Evolutionary conservation across 306 rosid genomes (phyloP), one percentile per base, ranked within the genome.

Genomic region (Prunus salicina): DNA sequence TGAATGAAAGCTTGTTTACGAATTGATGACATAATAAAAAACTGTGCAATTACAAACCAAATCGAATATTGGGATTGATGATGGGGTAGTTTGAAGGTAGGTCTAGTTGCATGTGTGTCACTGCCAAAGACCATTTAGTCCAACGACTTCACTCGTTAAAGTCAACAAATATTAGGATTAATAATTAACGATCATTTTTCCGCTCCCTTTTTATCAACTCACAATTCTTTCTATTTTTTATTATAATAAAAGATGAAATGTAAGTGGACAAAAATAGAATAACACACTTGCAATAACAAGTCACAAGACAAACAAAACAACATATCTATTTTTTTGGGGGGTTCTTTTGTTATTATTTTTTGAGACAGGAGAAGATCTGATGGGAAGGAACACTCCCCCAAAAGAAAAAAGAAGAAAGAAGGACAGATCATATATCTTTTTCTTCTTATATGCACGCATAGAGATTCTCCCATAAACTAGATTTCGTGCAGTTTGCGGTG

Each of bases 11-110:
- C 43, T 38, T 38, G 43, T 38, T 38, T 38, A 4, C 9, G 43
- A 38, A 38, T 38, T 6, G 19, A 52, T 5, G 57, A 51, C 57
- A 16, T 5, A 15, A 16, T 16, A 51, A 51, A 51, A 51, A 51
- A 51, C 20, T 51, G 20, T 16, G 56, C 56, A 16, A 56, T 56
- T 13, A 51, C 28, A 56, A 56, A 56, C 30, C 63, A 57, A 20
- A 10, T 22, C 24, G 38, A 27, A 27, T 28, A 25, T 27, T 60
- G 10, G n/a, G 65, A 25, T 27, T 12, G n/a, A 46, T 46, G 53
- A 78, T 80, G 80, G 85, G 79, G 80, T 73, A 83, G 87, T 71
- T 38, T 82, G 79, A 72, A 69, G 89, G 75, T 81, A 74, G 84
- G 85, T 80, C 73, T 61, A 69, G 76, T 47, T 78, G 67, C 30